Conservation (phyloP, 768 basidiomycete species). For the Dendrothele bispora region DNA sequence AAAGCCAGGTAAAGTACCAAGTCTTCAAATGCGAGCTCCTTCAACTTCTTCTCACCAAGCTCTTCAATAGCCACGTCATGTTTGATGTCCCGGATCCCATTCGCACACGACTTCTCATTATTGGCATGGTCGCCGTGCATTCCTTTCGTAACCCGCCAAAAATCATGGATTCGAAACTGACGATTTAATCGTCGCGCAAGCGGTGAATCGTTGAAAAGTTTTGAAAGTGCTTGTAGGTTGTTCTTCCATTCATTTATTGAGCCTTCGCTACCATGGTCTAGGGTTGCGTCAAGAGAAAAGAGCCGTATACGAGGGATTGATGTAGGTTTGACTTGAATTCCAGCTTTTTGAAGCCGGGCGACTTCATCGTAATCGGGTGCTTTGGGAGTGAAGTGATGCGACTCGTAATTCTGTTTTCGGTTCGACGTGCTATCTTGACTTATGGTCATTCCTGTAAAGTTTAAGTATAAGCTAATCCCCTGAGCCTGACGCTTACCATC, state of each 20-base stretch:
- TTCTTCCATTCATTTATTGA: constrained; percentile 8
- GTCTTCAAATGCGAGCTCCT: neutral
- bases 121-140: constrained; percentile 22
- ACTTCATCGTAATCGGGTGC: constrained; percentile 7
- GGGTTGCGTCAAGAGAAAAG: neutral
- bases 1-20: constrained; percentile 6
- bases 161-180: neutral
- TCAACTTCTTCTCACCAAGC: constrained; percentile 14
- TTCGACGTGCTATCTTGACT: constrained; percentile 13
- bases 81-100: constrained; percentile 7
- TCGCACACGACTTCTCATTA: constrained; percentile 22
- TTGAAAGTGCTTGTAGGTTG: neutral
- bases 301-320: neutral
- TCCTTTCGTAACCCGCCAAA: constrained; percentile 7
- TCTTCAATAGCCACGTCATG: neutral
- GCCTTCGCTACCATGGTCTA: neutral
- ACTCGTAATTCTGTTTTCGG: constrained; percentile 11
- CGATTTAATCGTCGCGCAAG: neutral
- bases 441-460: constrained; percentile 4
- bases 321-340: too few relatives aligned
- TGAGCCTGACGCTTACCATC: constrained; percentile 6
- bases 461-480: neutral
- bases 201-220: neutral
- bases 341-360: neutral
- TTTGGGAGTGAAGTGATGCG: constrained; percentile 7